Evolutionary conservation across 305 asterid species (phyloP), one percentile per base, ranked within the genome.

Genomic region (Rubia tinctorum): DNA sequence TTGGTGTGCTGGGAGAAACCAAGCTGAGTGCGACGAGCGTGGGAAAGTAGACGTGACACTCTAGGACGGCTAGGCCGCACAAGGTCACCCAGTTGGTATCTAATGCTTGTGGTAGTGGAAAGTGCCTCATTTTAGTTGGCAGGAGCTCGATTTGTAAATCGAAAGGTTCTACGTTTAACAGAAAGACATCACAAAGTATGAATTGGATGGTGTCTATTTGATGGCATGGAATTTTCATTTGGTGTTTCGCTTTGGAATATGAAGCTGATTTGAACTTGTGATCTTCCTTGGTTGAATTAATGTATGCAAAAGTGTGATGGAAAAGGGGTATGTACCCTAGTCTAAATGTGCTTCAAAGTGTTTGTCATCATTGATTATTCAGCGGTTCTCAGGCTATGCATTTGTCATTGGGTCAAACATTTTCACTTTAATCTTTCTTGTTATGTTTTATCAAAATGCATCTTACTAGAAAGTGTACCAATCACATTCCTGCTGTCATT

Each of bases 401-500:
- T 64, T 40, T 78, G 68, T 65, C 73, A 17, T 10, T 18, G 53
- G 66, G 73, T 76, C 78, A 53, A 74, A 70, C n/a, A 4, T 58
- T 64, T 76, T 22, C 72, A 18, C 68, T 44, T 59, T 30, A 53
- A 72, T 64, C 43, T 58, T 75, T 68, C 27, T 27, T 39, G n/a
- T 68, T 76, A 71, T 51, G 58, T 65, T 60, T 74, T 82, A 80
- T 47, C 23, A 18, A 63, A 47, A 63, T 63, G 81, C 60, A 74
- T 75, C 34, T 77, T 66, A 68, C 76, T 58, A 69, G 73, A 62
- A 82, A 79, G 51, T 39, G 66, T 80, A 71, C 84, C 75, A 79
- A 76, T 81, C 77, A 80, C 87, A 67, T 74, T 43, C 69, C 49
- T 70, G 59, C 75, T 69, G 40, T 73, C 71, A 40, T 80, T 77